Conservation (phyloP, 1,139 yeast species). For the Geotrichum restrictum region DNA sequence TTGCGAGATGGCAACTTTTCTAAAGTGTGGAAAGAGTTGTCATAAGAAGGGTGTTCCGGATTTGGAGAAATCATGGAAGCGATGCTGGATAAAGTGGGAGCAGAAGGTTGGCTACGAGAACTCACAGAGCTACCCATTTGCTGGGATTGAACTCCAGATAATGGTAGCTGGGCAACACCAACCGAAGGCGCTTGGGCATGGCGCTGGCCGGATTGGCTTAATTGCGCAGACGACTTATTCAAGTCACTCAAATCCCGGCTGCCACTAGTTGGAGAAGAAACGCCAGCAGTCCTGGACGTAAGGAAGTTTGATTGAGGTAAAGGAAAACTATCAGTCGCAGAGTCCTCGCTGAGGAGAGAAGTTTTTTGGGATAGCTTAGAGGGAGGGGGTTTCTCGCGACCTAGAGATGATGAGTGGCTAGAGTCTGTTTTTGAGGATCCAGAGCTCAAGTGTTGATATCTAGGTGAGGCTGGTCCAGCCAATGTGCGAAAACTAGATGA, state of each 20-base stretch:
- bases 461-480: constrained; percentile 10
- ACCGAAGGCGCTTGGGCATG: constrained; percentile 11
- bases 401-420: neutral
- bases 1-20: constrained; percentile 5
- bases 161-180: neutral
- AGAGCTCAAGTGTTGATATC: neutral
- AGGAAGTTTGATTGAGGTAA: neutral
- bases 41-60: neutral
- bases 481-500: constrained; percentile 2
- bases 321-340: neutral
- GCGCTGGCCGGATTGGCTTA: neutral
- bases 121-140: neutral
- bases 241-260: neutral
- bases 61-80: constrained; percentile 11
- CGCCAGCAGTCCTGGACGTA: neutral
- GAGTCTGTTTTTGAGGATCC: neutral
- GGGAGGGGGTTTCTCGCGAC: constrained; percentile 9
- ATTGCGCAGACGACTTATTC: neutral
- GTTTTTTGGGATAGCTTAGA: neutral
- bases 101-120: constrained; percentile 5
- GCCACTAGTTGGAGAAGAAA: constrained; percentile 12
- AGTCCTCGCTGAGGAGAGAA: neutral
- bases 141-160: constrained; percentile 5
- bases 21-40: neutral
- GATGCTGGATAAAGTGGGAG: constrained; percentile 11